These are phyloP conservation scores for Drosera capensis DNA, from an alignment of 148 eudicot genomes.

Conservation along the genomic window DNA sequence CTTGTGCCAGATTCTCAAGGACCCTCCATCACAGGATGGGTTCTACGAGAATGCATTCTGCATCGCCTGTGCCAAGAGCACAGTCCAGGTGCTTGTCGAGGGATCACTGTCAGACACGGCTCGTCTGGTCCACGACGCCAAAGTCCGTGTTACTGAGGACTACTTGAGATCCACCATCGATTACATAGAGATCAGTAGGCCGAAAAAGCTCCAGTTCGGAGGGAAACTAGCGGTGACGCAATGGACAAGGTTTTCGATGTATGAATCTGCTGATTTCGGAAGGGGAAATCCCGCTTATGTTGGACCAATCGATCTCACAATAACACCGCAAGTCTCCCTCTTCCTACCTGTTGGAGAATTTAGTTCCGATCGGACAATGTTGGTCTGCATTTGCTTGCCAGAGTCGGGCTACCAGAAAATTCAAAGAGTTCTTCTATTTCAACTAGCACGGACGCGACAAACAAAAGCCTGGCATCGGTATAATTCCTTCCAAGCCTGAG, in stretches of 20 bases:
- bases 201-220: slow-evolving; percentile 67
- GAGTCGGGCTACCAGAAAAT: slow-evolving; percentile 33
- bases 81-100: slow-evolving; percentile 27
- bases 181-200: slow-evolving; percentile 51
- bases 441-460: slow-evolving; percentile 6
- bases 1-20: slow-evolving; percentile 46
- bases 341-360: slow-evolving; percentile 54
- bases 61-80: slow-evolving; percentile 59
- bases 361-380: slow-evolving; percentile 32
- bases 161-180: slow-evolving; percentile 71
- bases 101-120: slow-evolving; percentile 21
- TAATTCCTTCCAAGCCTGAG: background rate
- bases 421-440: slow-evolving; percentile 30
- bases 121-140: slow-evolving; percentile 48
- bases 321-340: slow-evolving; percentile 86
- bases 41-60: slow-evolving; percentile 81
- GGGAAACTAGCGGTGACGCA: slow-evolving; percentile 85
- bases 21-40: slow-evolving; percentile 44
- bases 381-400: slow-evolving; percentile 92
- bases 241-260: slow-evolving; percentile 81
- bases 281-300: slow-evolving; percentile 76
- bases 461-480: background rate
- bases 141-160: slow-evolving; percentile 49
- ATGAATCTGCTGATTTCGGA: slow-evolving; percentile 88
- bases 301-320: slow-evolving; percentile 81